These are phyloP conservation scores for Metarhizium sp. DNA, from an alignment of 2,329 filamentous ascomycete genomes.

Conservation along the genomic window DNA sequence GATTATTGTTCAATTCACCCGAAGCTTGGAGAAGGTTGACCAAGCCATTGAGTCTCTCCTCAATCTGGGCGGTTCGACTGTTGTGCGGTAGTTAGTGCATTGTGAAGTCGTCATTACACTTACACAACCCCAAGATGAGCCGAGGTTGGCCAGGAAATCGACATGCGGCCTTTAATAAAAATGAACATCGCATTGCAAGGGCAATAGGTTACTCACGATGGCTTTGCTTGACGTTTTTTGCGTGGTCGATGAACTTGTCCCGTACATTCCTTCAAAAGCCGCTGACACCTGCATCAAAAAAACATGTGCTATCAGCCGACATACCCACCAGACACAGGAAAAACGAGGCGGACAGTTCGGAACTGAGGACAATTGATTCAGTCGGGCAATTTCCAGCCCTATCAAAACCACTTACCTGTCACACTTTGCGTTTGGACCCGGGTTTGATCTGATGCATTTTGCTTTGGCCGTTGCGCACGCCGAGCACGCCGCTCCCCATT, in stretches of 20 bases:
- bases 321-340: background rate
- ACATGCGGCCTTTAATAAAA: background rate
- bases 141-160: background rate
- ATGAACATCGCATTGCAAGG: background rate
- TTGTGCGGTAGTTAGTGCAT: background rate
- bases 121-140: background rate
- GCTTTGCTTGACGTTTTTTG: conserved; percentile 41
- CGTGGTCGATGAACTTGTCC: conserved; percentile 38
- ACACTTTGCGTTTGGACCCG: conserved; percentile 29
- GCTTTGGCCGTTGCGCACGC: conserved; percentile 40
- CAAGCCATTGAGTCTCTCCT: conserved; percentile 38
- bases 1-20: conserved; percentile 22
- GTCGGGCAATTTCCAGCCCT: background rate
- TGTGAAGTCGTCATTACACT: background rate
- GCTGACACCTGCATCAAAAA: conserved; percentile 29
- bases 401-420: conserved; percentile 27
- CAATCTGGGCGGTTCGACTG: conserved; percentile 40
- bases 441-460: conserved; percentile 36
- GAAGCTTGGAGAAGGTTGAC: conserved; percentile 37
- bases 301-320: conserved; percentile 1
- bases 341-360: background rate
- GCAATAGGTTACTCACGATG: conserved; percentile 34
- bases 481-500: conserved; percentile 41
- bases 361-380: background rate
- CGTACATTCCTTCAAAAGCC: conserved; percentile 37